Base-by-base conservation (phyloP, 352 stramenopile genomes). In the Pythium brachiatum region DNA sequence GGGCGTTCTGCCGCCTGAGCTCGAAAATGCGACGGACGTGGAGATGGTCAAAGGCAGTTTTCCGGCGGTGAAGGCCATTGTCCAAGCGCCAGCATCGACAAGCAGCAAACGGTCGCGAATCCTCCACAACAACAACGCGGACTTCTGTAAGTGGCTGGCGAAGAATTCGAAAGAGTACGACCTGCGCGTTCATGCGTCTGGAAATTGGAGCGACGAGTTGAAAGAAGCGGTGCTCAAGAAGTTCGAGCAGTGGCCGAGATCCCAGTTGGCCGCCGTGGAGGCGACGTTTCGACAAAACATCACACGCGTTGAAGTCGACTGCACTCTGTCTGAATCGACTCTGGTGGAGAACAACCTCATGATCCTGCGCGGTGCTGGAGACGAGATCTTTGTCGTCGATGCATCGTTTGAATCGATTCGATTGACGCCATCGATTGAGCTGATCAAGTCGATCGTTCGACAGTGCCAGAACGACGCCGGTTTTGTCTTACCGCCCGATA, bases 21-120 rank as follows among this genome's bases (percentile, higher is more conserved):
- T 32, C 2, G 23, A 52, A 15, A 21, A 20, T 29, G 36, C 59
- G 23, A 26, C 20, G 13, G 27, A 26, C 7, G 27, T 66, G 25
- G 41, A 34, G 18, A 27, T 66, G 0, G 38, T 60, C 5, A 66
- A 66, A 31, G 59, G 59, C 38, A 59, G 20, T 25, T 60, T 32
- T 13, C 50, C 51, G 16, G 59, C 59, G 13, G 2, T 66, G 15
- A 48, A 34, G 39, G 51, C 51, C 13, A 32, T 55, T 23, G 16
- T 26, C 38, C 32, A 59, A 21, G 25, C 39, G 3, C 50, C 38
- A 21, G 20, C 50, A 32, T 39, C 23, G 5, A 66, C 53, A 18
- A 34, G 15, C 13, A 59, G n/a, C n/a, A 59, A 53, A 18, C 23
- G 18, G 20, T 16, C 7, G 16, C 41, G 41, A 12, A 48, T 48